A percentile compares a stretch with the other conserved stretches of the same genome.
These are phyloP conservation scores for Sarocladiaceae sp. DNA, from an alignment of 2,329 filamentous ascomycete species.

Conservation along the genomic window DNA sequence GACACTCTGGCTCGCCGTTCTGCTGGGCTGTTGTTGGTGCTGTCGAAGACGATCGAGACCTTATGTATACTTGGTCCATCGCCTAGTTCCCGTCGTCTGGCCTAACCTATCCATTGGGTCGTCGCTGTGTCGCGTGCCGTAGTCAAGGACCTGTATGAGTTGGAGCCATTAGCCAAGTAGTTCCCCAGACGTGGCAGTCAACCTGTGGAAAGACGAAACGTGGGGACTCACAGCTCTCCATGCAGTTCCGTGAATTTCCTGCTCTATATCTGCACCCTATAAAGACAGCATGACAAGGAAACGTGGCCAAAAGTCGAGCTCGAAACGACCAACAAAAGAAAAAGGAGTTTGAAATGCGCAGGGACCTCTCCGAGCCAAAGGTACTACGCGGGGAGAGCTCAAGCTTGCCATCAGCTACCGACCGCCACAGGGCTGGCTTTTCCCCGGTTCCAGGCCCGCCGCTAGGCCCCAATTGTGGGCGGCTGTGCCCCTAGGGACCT, in stretches of 20 bases:
- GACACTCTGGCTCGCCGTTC: background rate
- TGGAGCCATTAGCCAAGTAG: background rate
- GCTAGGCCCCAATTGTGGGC: background rate
- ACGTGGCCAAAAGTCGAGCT: background rate
- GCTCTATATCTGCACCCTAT: background rate
- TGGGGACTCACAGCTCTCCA: too few relatives aligned
- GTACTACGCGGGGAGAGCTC: background rate
- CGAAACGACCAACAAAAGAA: background rate
- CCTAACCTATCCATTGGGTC: slow-evolving; percentile 1
- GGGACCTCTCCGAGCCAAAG: background rate
- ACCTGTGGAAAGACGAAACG: too few relatives aligned
- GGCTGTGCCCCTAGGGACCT: too few relatives aligned
- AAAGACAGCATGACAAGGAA: background rate
- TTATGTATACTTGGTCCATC: slow-evolving; percentile 14
- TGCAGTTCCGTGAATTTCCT: background rate
- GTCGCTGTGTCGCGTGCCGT: slow-evolving; percentile 7
- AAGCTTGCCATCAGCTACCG: background rate
- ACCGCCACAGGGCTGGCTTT: background rate
- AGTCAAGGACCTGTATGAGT: background rate
- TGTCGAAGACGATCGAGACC: slow-evolving; percentile 10
- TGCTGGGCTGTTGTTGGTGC: slow-evolving; percentile 7
- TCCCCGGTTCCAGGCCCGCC: slow-evolving; percentile 3
- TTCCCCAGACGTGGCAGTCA: background rate
- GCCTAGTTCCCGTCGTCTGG: slow-evolving; percentile 1
- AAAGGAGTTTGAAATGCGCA: background rate